Conservation (phyloP, 805 yeast genomes). For the Yueomyces sp. region DNA sequence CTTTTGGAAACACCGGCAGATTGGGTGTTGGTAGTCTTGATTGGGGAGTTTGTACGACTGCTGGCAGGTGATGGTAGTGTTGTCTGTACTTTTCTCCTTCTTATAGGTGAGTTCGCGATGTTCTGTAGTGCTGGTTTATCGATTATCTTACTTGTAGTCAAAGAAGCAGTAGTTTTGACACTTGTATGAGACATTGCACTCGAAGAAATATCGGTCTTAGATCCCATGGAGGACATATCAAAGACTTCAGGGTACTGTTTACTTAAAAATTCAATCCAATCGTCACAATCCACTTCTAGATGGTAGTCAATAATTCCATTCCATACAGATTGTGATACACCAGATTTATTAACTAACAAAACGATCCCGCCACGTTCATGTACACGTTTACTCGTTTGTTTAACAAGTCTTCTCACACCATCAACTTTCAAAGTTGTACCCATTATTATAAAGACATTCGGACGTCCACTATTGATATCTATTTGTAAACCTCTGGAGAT, state of each 20-base stretch:
- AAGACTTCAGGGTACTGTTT: constrained; percentile 47
- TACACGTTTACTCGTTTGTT: constrained; percentile 50
- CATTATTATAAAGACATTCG: constrained; percentile 70
- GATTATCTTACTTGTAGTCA: too few relatives aligned
- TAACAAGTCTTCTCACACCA: constrained; percentile 74
- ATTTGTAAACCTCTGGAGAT: constrained; percentile 55
- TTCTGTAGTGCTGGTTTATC: too few relatives aligned
- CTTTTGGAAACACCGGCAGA: too few relatives aligned
- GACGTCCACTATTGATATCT: constrained; percentile 46
- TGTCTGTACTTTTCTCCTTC: too few relatives aligned
- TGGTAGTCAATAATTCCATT: constrained; percentile 64
- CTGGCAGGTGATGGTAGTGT: too few relatives aligned
- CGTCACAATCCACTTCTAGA: constrained; percentile 67
- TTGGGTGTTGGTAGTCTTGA: too few relatives aligned
- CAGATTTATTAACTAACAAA: constrained; percentile 60
- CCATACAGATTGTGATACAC: constrained; percentile 53
- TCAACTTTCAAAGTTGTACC: constrained; percentile 89
- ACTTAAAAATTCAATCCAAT: constrained; percentile 52
- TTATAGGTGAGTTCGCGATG: too few relatives aligned
- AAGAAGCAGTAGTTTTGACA: too few relatives aligned
- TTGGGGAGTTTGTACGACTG: too few relatives aligned
- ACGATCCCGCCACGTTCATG: constrained; percentile 71
- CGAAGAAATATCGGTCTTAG: too few relatives aligned
- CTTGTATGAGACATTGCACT: too few relatives aligned
- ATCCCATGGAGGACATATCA: constrained; percentile 15